Conservation (phyloP, 352 stramenopile genomes). For the Phytophthora syringae region DNA sequence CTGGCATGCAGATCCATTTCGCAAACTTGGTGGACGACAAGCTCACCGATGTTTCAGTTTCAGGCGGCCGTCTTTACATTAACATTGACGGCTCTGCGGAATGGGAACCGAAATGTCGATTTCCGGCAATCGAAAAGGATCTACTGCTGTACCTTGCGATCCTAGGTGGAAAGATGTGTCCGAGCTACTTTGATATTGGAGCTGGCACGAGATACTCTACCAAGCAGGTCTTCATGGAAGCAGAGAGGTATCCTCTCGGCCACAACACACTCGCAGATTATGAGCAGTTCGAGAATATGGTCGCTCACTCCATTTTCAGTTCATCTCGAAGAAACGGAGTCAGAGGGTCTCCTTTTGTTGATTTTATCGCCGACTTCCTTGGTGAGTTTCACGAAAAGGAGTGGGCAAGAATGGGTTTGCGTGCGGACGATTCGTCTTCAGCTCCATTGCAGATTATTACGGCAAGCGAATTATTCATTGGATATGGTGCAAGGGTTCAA, state of each 20-base stretch:
- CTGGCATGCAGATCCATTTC: slow-evolving; percentile 16
- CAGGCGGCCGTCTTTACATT: neutral
- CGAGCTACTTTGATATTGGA: slow-evolving; percentile 23
- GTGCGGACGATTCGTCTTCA: neutral
- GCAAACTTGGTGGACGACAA: slow-evolving; percentile 11
- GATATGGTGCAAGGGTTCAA: neutral
- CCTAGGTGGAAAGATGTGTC: slow-evolving; percentile 11
- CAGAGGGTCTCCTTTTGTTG: slow-evolving; percentile 29
- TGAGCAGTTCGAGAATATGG: slow-evolving; percentile 37
- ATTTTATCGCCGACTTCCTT: slow-evolving; percentile 28
- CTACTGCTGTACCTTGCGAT: slow-evolving; percentile 17
- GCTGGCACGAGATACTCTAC: slow-evolving; percentile 10
- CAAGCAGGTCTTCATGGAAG: neutral
- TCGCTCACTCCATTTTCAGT: slow-evolving; percentile 32
- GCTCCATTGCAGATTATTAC: neutral
- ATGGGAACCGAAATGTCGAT: neutral
- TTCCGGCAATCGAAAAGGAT: slow-evolving; percentile 8
- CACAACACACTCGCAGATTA: too few relatives aligned
- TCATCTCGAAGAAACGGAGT: slow-evolving; percentile 31
- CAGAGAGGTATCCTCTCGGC: neutral
- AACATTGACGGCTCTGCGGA: too few relatives aligned
- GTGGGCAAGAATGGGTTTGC: neutral
- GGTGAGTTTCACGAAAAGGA: slow-evolving; percentile 13
- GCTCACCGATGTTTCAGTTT: slow-evolving; percentile 1
- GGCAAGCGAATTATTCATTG: slow-evolving; percentile 1